Conservation (phyloP, 345 rosid species). For the Xanthoceras sorbifolium region DNA sequence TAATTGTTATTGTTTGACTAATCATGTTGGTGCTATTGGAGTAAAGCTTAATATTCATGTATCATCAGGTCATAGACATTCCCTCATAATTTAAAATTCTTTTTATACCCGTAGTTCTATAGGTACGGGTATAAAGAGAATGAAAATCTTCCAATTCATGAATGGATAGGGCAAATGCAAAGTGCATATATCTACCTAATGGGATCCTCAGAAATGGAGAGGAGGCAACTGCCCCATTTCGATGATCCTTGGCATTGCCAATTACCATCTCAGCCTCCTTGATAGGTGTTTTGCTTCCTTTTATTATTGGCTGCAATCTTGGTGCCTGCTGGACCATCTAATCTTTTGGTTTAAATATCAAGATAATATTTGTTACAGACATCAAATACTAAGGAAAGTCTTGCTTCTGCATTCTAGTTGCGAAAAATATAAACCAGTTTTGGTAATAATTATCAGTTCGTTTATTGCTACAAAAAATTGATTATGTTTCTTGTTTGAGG, state of each 20-base stretch:
- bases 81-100: no score
- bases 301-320: neutral
- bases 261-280: neutral
- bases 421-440: neutral
- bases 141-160: no score
- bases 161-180: neutral
- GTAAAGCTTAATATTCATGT: neutral
- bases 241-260: neutral
- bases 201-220: neutral
- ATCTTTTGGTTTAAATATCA: neutral
- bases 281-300: neutral
- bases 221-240: neutral
- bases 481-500: neutral
- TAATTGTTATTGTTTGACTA: neutral
- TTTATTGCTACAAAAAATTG: neutral
- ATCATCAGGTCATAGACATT: neutral
- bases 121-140: neutral
- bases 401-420: neutral
- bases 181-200: no score
- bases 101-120: neutral
- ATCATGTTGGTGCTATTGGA: neutral
- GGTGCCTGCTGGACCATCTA: neutral
- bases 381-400: neutral
- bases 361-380: neutral
- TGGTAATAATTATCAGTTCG: neutral